Percentiles rank a stretch among this genome's conserved stretches.
Evolutionary conservation across 371 early-diverging fungal genomes (phyloP).

Genomic region (Apophysomyces trapeziformis): DNA sequence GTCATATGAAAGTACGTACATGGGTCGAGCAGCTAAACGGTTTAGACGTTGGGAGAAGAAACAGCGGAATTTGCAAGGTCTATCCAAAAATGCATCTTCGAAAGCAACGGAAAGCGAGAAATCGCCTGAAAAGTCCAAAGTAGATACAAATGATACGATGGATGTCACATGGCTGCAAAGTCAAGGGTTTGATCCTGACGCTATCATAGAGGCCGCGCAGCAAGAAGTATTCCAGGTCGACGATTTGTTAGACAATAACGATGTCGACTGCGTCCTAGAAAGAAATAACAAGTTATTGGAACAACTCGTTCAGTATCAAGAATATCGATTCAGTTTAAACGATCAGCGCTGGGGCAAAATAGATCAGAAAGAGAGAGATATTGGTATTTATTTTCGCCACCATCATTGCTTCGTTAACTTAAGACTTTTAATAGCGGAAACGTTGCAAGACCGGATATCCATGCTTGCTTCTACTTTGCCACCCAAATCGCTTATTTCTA

Average conservation of each 20-base stretch:
- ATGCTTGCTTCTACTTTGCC: slow-evolving; percentile 40
- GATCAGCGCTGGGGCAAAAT: slow-evolving; percentile 31
- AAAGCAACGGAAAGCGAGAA: neutral
- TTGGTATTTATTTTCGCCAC: slow-evolving; percentile 27
- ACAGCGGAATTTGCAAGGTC: slow-evolving; percentile 21
- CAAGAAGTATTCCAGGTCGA: slow-evolving; percentile 15
- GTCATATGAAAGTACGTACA: slow-evolving; percentile 48
- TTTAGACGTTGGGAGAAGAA: slow-evolving; percentile 31
- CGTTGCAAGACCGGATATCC: slow-evolving; percentile 45
- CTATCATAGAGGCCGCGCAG: slow-evolving; percentile 32
- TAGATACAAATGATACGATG: slow-evolving; percentile 16
- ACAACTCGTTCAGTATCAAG: slow-evolving; percentile 37
- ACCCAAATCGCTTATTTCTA: slow-evolving; percentile 46
- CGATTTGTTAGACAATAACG: slow-evolving; percentile 19
- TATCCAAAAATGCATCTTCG: neutral
- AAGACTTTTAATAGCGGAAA: slow-evolving; percentile 32
- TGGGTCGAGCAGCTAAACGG: slow-evolving; percentile 45
- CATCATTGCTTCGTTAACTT: neutral
- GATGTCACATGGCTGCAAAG: slow-evolving; percentile 44
- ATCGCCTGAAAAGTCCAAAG: neutral
- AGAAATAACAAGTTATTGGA: slow-evolving; percentile 36
- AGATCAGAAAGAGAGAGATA: slow-evolving; percentile 37
- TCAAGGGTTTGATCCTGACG: slow-evolving; percentile 43
- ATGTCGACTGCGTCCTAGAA: slow-evolving; percentile 29
- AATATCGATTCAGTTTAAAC: slow-evolving; percentile 38